Evolutionary conservation across 2,329 filamentous ascomycete species (phyloP).

Genomic region (Cytospora piceae): DNA sequence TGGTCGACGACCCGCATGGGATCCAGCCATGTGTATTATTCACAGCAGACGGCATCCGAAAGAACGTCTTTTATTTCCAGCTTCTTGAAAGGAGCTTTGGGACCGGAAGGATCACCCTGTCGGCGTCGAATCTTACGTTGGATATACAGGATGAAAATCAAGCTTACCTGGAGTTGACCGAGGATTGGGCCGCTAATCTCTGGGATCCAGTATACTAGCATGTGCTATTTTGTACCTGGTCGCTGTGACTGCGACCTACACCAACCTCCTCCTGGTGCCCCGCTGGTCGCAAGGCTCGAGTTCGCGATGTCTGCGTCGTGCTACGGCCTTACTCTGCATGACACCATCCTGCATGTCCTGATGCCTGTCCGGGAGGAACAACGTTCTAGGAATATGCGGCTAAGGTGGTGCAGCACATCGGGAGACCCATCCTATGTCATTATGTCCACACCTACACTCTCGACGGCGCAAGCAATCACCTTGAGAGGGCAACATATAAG

Average conservation of each 20-base stretch:
- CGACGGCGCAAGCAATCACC: slow-evolving; percentile 4
- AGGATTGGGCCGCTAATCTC: slow-evolving; percentile 11
- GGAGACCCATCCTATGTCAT: slow-evolving; percentile 12
- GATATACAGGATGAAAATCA: slow-evolving; percentile 14
- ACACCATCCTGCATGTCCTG: slow-evolving; percentile 14
- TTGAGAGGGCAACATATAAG: slow-evolving; percentile 24
- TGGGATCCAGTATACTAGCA: slow-evolving; percentile 11
- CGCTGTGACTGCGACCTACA: slow-evolving; percentile 18
- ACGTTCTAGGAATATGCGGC: slow-evolving; percentile 6
- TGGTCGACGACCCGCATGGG: neutral
- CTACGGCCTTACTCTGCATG: slow-evolving; percentile 18
- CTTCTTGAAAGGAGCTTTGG: neutral
- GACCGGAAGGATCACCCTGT: slow-evolving; percentile 15
- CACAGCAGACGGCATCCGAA: slow-evolving; percentile 6
- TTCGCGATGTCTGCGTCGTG: slow-evolving; percentile 19
- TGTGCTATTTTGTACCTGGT: slow-evolving; percentile 23
- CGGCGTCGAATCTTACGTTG: slow-evolving; percentile 12
- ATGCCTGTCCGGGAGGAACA: slow-evolving; percentile 15
- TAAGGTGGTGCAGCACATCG: slow-evolving; percentile 16
- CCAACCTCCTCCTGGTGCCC: slow-evolving; percentile 17
- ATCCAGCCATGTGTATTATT: slow-evolving; percentile 24
- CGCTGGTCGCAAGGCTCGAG: slow-evolving; percentile 9
- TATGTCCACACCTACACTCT: slow-evolving; percentile 14
- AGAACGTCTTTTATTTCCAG: neutral
- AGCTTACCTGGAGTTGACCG: slow-evolving; percentile 22